Percentiles rank a stretch among this genome's conserved stretches.
Conservation (phyloP, 805 yeast species). For the Ogataea methanolica region DNA sequence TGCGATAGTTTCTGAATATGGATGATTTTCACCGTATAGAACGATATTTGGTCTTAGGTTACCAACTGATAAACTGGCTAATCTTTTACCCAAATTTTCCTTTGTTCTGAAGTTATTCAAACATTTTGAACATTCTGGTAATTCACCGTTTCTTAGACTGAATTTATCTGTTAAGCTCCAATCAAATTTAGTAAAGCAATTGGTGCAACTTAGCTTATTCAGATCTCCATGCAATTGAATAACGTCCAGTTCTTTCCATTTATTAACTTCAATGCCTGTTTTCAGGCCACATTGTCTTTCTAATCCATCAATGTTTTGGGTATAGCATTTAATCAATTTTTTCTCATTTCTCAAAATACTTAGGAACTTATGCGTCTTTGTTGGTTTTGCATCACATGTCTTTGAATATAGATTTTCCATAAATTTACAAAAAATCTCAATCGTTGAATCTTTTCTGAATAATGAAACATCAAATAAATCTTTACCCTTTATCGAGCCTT, state of each 20-base stretch:
- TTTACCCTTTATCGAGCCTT: conserved; percentile 62
- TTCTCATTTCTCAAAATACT: conserved; percentile 52
- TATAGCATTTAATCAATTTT: conserved; percentile 78
- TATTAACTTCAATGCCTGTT: conserved; percentile 53
- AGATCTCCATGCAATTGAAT: conserved; percentile 91
- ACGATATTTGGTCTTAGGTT: conserved; percentile 84
- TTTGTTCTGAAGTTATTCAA: conserved; percentile 51
- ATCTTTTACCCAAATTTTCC: conserved; percentile 64
- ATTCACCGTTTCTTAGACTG: conserved; percentile 51
- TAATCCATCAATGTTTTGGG: conserved; percentile 91
- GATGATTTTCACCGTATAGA: conserved; percentile 91
- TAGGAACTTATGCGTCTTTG: conserved; percentile 79
- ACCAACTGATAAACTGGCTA: conserved; percentile 69
- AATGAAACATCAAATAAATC: conserved; percentile 87
- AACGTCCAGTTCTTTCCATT: conserved; percentile 67
- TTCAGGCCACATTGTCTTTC: conserved; percentile 63
- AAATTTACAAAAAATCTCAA: conserved; percentile 76
- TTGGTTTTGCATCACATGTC: conserved; percentile 66
- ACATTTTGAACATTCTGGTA: conserved; percentile 79
- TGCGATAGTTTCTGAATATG: conserved; percentile 75
- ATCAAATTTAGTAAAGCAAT: conserved; percentile 50
- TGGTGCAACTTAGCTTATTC: conserved; percentile 69
- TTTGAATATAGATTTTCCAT: conserved; percentile 75
- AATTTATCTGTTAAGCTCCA: conserved; percentile 58
- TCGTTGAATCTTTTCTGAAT: conserved; percentile 62